Evolutionary conservation across 228 moss, liverwort and hornwort species (phyloP), one percentile per base, ranked within the genome.

Genomic region (Sphagnum fallax): DNA sequence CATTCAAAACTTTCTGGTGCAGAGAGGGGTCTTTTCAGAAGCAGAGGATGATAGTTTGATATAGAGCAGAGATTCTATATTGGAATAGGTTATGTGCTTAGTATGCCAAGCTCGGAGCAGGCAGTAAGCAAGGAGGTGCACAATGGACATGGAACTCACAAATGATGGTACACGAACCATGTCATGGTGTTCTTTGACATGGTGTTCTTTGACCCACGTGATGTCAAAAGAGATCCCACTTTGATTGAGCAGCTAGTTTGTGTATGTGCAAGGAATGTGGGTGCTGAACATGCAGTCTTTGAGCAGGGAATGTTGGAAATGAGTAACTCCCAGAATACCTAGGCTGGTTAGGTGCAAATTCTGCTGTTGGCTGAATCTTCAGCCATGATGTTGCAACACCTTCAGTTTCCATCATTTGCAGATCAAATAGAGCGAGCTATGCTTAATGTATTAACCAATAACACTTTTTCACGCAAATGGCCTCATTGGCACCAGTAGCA

Each of bases 231-330:
- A 32, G 32, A 2, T 32, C 32, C 32, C 32, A 32, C 32, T 32
- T 32, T 32, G 32, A 32, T 32, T 18, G 58, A 5, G 58, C 12
- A n/a, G 47, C 52, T 8, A 9, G 7, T 55, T 55, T 66, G 32
- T 57, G 65, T 53, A 60, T 32, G 70, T 16, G 70, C 86, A 98
- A 94, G 98, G 47, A 98, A 94, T 71, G 98, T 98, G 52, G 98
- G 98, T 76, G 84, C 90, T 51, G 87, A 92, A 69, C 92, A 94
- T 82, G 98, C 98, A 55, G 90, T 98, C 72, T 98, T 98, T 78
- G 98, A 98, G 83, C 98, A 98, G 98, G 98, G 62, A 98, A 98
- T 67, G 98, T 98, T 53, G 98, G 98, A 64, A 94, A 92, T 69
- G 94, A 98, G 72, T 90, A 92, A 79, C 77, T 98, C 8, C 90